Conservation (phyloP, 2,329 filamentous ascomycete species). For the Neophaeococcomyces mojaviensis region DNA sequence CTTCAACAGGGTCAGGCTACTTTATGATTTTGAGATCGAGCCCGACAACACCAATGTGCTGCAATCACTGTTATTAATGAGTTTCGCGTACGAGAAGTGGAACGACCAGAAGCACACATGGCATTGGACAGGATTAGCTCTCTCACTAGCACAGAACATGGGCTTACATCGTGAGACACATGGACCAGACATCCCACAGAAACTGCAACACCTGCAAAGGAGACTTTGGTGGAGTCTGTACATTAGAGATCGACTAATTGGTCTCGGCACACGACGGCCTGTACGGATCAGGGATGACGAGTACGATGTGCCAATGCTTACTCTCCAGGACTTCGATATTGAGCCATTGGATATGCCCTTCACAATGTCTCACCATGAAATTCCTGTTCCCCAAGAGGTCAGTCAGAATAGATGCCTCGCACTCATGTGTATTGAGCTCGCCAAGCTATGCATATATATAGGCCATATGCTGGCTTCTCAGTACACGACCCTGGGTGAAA, state of each 20-base stretch:
- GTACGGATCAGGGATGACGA: constrained; percentile 80
- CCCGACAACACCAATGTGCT: constrained; percentile 79
- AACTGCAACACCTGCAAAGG: constrained; percentile 78
- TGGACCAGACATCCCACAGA: constrained; percentile 63
- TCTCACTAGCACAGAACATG: constrained; percentile 86
- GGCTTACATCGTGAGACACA: constrained; percentile 79
- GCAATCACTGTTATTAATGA: constrained; percentile 85
- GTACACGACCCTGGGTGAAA: constrained; percentile 5
- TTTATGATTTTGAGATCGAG: constrained; percentile 96
- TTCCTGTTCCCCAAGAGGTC: constrained; percentile 5
- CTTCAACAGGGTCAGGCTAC: constrained; percentile 44
- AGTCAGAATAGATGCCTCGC: constrained; percentile 8
- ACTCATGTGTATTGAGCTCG: constrained; percentile 10
- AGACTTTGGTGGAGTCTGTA: constrained; percentile 97
- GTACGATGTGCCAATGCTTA: constrained; percentile 27
- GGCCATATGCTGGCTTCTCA: constrained; percentile 1
- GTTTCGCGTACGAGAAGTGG: constrained; percentile 94
- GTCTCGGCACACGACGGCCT: constrained; percentile 83
- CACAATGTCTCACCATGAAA: constrained; percentile 36
- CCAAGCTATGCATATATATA: constrained; percentile 9
- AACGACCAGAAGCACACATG: constrained; percentile 97
- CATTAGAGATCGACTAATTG: constrained; percentile 86
- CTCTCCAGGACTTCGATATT: constrained; percentile 10
- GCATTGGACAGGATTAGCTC: constrained; percentile 98
- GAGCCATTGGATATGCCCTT: constrained; percentile 45